Percentiles rank a stretch among this genome's conserved stretches.
Conservation (phyloP, 2,329 filamentous ascomycete genomes). For the Zarea fungicola region DNA sequence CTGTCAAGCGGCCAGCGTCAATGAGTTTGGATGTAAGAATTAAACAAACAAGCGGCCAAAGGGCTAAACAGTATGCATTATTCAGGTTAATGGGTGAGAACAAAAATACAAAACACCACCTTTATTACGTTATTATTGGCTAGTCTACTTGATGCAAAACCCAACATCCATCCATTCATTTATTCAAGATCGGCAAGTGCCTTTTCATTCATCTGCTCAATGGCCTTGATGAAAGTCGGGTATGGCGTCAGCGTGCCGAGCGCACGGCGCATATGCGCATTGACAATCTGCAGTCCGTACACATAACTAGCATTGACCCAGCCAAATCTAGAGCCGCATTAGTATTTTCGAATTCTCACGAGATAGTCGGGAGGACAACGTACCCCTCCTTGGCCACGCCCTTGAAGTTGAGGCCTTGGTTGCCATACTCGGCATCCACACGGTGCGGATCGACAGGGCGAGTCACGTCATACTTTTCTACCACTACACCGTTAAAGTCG, state of each 20-base stretch:
- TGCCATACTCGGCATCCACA: constrained; percentile 95
- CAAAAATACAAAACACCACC: too few species aligned
- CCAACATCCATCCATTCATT: not conserved
- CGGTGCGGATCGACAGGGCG: constrained; percentile 83
- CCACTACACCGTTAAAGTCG: constrained; percentile 95
- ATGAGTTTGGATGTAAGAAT: not conserved
- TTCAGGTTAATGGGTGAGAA: not conserved
- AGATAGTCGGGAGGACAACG: constrained; percentile 33
- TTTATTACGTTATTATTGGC: constrained; percentile 7
- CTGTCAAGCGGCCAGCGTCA: too few species aligned
- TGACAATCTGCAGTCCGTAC: constrained; percentile 83
- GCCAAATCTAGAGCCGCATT: constrained; percentile 64
- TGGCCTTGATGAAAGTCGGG: constrained; percentile 71
- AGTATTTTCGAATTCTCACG: not conserved
- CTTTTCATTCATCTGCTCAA: constrained; percentile 50
- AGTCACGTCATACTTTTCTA: constrained; percentile 98
- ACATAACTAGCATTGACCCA: constrained; percentile 99
- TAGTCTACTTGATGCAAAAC: constrained; percentile 2
- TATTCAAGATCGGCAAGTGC: constrained; percentile 41
- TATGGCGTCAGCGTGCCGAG: constrained; percentile 84
- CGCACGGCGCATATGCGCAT: constrained; percentile 82
- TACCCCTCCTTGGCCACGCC: constrained; percentile 94
- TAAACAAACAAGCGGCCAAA: not conserved
- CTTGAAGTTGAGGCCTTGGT: constrained; percentile 93
- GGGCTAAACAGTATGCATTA: not conserved